Evolutionary conservation across 345 rosid species (phyloP).

Genomic region (Lepidium didymum): DNA sequence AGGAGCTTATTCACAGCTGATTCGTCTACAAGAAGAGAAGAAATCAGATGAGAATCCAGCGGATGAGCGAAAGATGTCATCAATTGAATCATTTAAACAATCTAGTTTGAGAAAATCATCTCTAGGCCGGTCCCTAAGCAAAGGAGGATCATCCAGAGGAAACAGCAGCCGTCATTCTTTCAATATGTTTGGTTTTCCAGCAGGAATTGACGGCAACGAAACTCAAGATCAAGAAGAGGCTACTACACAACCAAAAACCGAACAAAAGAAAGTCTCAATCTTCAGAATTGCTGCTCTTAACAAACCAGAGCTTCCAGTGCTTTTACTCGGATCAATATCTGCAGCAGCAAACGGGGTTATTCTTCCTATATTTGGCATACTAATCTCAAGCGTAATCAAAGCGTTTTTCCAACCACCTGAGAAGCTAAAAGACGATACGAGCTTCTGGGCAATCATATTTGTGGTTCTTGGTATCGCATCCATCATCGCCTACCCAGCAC

Average conservation of each 20-base stretch:
- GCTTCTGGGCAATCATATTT: slow-evolving; percentile 63
- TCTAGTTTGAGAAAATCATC: slow-evolving; percentile 40
- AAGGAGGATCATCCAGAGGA: slow-evolving; percentile 56
- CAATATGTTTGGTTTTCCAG: slow-evolving; percentile 48
- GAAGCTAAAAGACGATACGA: slow-evolving; percentile 49
- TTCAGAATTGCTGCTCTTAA: slow-evolving; percentile 64
- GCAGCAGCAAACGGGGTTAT: slow-evolving; percentile 50
- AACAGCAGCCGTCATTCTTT: slow-evolving; percentile 54
- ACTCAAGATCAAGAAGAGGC: slow-evolving; percentile 27
- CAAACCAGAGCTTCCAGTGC: slow-evolving; percentile 69
- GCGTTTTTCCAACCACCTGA: slow-evolving; percentile 53
- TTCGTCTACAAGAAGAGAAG: slow-evolving; percentile 67
- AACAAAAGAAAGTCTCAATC: slow-evolving; percentile 38
- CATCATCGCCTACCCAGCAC: slow-evolving; percentile 40
- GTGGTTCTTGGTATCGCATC: slow-evolving; percentile 52
- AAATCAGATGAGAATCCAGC: slow-evolving; percentile 20
- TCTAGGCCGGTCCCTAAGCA: slow-evolving; percentile 27
- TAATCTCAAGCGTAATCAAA: slow-evolving; percentile 45
- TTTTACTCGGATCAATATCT: slow-evolving; percentile 47
- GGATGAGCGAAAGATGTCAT: slow-evolving; percentile 33
- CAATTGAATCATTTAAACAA: slow-evolving; percentile 31
- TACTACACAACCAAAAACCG: background rate
- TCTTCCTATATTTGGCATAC: slow-evolving; percentile 51
- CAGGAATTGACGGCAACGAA: slow-evolving; percentile 32
- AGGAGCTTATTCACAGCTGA: slow-evolving; percentile 82